Evolutionary conservation across 1,284 basidiomycete genomes (phyloP).

Genomic region (Sparassis latifolia): DNA sequence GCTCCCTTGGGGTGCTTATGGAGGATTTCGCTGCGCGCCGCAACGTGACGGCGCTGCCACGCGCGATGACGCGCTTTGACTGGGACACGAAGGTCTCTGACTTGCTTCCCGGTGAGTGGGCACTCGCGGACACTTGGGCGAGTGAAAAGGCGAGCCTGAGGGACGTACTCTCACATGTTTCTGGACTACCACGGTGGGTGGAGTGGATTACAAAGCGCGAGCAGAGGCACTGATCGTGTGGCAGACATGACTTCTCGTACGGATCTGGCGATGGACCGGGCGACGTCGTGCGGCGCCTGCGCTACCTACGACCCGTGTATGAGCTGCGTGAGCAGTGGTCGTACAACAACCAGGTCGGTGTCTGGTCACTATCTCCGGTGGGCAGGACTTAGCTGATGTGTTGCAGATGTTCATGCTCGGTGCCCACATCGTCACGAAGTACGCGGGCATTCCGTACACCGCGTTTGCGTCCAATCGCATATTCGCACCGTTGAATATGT

Average conservation of each 20-base stretch:
- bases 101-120: conserved; percentile 33
- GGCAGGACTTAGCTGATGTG: not conserved
- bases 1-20: conserved; percentile 29
- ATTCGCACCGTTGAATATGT: conserved; percentile 28
- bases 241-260: conserved; percentile 30
- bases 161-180: conserved; percentile 28
- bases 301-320: conserved; percentile 28
- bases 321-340: conserved; percentile 34
- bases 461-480: conserved; percentile 14
- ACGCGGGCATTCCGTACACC: conserved; percentile 8
- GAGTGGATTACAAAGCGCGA: not conserved
- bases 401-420: conserved; percentile 13
- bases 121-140: conserved; percentile 30
- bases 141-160: conserved; percentile 28
- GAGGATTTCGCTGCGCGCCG: conserved; percentile 16
- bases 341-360: conserved; percentile 34
- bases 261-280: conserved; percentile 19
- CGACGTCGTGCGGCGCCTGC: conserved; percentile 25
- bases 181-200: conserved; percentile 19
- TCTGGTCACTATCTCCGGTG: not conserved
- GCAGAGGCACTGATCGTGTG: not conserved
- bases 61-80: conserved; percentile 2
- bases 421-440: conserved; percentile 27
- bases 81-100: conserved; percentile 33
- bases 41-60: conserved; percentile 15